phyloP scores from a whole-genome alignment of 2,329 filamentous ascomycete species.

The Raffaelea ambrosiae region DNA sequence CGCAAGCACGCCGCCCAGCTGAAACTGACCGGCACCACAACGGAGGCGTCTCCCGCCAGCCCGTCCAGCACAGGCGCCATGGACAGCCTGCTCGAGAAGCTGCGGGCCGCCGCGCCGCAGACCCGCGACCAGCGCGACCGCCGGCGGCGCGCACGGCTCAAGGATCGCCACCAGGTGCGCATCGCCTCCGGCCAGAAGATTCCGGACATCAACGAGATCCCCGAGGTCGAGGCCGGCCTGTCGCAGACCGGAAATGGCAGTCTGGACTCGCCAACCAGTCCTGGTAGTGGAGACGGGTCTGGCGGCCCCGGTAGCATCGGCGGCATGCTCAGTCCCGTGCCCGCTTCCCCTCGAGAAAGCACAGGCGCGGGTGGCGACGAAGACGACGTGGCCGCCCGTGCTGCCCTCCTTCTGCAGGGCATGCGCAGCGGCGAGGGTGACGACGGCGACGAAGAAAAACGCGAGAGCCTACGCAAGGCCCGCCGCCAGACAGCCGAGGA shows the following conservation, averaged over 20 bases:
- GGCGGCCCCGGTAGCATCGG: conserved; percentile 34
- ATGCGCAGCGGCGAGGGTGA: conserved; percentile 59
- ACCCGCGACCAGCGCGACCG: conserved; percentile 82
- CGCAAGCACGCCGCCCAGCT: conserved; percentile 70
- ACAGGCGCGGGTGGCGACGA: conserved; percentile 63
- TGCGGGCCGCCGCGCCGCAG: conserved; percentile 87
- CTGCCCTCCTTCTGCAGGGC: conserved; percentile 74
- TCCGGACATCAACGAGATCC: conserved; percentile 60
- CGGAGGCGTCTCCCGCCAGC: conserved; percentile 24
- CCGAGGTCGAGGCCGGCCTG: conserved; percentile 40
- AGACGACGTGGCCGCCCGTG: conserved; percentile 76
- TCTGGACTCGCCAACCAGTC: conserved; percentile 13
- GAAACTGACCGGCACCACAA: conserved; percentile 41
- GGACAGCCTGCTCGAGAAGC: conserved; percentile 90
- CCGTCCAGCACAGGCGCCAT: conserved; percentile 80
- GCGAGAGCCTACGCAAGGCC: conserved; percentile 52
- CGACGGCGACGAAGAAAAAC: conserved; percentile 42
- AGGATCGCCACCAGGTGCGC: conserved; percentile 83
- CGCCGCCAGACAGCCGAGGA: conserved; percentile 69
- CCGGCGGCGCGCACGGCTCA: conserved; percentile 75
- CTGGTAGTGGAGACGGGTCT: not conserved
- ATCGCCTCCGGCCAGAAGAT: conserved; percentile 83
- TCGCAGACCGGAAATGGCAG: conserved; percentile 23
- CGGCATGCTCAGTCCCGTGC: conserved; percentile 41
- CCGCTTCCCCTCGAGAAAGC: conserved; percentile 32